Base-by-base conservation (phyloP, 257 asterid species). In the Solanum chiquidenum region DNA sequence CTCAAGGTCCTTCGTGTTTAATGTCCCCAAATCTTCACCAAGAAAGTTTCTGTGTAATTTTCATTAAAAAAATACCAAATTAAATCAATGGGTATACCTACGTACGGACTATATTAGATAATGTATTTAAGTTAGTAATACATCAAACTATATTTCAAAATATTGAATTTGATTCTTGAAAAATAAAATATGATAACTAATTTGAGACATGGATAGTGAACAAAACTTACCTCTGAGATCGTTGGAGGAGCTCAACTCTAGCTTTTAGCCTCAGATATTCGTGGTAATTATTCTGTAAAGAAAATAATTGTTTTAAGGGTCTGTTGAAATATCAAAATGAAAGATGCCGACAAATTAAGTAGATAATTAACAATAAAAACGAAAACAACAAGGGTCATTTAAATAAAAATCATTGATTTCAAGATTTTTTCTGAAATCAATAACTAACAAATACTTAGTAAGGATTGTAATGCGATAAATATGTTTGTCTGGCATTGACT, bases 201-300 rank as follows among this genome's bases (percentile, higher is more conserved):
- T 52, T 52, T 52, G 21, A 52, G 62, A 18, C 23, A 18, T 6
- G 13, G 7, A 33, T 29, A 60, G 85, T 73, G 84, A 18, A 34
- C 3, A 60, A 7, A 37, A n/a, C n/a, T 35, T 66, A 90, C 92
- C 92, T 90, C 40, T 90, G 92, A 77, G 88, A 89, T 88, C 87
- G 88, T 86, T 90, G 90, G 58, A 90, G 92, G 82, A 88, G 86
- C 75, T 90, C 92, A 69, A 88, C 92, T 87, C 90, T 87, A 33
- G 92, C 92, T 86, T 90, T 90, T 71, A 90, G 88, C 87, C 86
- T 90, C 84, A 90, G 58, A 87, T 90, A 90, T 42, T 90, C 90
- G 27, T 90, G 90, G 69, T 90, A 90, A 76, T 79, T 83, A 33
- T 84, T 86, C 92, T 90, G 86, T 85, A 21, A 40, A 16, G 5